Conservation (phyloP, 169 alveolate species). For the Eimeria falciformis region DNA sequence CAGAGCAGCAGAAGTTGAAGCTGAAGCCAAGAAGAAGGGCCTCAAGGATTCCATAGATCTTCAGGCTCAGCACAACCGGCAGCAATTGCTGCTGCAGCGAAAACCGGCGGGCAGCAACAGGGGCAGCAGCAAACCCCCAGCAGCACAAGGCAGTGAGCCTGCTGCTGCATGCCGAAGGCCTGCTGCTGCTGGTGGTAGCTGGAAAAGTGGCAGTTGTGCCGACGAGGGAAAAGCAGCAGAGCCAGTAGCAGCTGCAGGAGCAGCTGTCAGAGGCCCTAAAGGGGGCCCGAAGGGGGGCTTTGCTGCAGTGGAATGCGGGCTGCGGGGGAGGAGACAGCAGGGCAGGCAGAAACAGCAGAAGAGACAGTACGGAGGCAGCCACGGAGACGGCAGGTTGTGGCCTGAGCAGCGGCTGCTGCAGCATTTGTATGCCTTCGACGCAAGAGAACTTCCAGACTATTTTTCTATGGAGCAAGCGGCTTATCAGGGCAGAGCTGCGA, state of each 20-base stretch:
- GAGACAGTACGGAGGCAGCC: constrained; percentile 16
- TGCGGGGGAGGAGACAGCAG: not conserved
- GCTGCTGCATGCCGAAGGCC: not conserved
- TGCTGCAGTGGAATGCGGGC: constrained; percentile 8
- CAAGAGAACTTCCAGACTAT: constrained; percentile 39
- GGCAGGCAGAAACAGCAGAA: constrained; percentile 44
- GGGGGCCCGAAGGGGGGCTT: constrained; percentile 14
- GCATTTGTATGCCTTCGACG: constrained; percentile 32
- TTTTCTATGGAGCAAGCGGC: constrained; percentile 66
- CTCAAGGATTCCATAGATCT: not conserved
- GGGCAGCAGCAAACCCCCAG: constrained; percentile 44
- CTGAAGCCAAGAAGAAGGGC: not conserved
- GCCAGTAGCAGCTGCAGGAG: constrained; percentile 18
- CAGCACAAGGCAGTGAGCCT: not conserved
- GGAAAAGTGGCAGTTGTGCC: not conserved
- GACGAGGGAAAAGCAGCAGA: constrained; percentile 19
- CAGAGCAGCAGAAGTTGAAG: constrained; percentile 3
- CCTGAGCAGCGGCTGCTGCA: constrained; percentile 69
- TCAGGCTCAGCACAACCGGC: constrained; percentile 6
- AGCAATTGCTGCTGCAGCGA: constrained; percentile 53
- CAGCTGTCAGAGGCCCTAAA: constrained; percentile 13
- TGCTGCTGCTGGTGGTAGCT: not conserved
- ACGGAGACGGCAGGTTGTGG: not conserved
- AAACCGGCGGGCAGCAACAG: constrained; percentile 35
- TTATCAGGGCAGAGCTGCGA: constrained; percentile 46